Evolutionary conservation across 2,329 filamentous ascomycete genomes (phyloP).

Genomic region (Aureobasidium sp.): DNA sequence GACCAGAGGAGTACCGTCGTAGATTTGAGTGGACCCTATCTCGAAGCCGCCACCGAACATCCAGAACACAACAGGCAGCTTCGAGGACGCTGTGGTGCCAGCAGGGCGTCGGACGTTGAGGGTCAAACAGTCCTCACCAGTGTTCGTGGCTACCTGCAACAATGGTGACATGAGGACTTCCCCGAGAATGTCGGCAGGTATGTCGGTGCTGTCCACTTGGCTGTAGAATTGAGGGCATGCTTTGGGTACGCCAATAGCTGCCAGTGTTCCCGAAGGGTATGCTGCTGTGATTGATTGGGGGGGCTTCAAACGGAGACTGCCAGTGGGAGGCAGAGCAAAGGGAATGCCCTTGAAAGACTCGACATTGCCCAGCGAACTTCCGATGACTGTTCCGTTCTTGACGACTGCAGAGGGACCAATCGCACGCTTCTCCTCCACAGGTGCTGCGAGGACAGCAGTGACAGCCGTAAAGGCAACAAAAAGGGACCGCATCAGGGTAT

Average conservation of each 20-base stretch:
- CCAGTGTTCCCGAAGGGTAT: constrained; percentile 46
- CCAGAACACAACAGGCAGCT: constrained; percentile 41
- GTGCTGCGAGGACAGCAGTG: constrained; percentile 12
- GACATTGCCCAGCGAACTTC: constrained; percentile 38
- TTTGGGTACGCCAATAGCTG: constrained; percentile 48
- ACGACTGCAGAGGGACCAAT: constrained; percentile 45
- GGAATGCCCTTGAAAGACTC: constrained; percentile 69
- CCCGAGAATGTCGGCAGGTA: constrained; percentile 30
- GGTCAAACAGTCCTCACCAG: constrained; percentile 36
- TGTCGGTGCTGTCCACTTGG: constrained; percentile 34
- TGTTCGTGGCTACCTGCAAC: constrained; percentile 28
- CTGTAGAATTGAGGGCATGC: constrained; percentile 67
- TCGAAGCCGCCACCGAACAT: constrained; percentile 38
- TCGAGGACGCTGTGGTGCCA: constrained; percentile 27
- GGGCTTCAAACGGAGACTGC: constrained; percentile 57
- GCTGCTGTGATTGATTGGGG: constrained; percentile 51
- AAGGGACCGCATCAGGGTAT: constrained; percentile 8
- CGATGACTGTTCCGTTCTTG: constrained; percentile 48
- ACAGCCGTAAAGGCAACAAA: constrained; percentile 6
- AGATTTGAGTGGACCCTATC: constrained; percentile 30
- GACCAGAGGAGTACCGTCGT: constrained; percentile 34
- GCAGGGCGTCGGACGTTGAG: constrained; percentile 35
- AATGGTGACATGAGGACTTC: constrained; percentile 32
- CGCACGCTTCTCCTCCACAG: constrained; percentile 11
- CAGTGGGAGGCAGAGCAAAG: constrained; percentile 61